Conservation (phyloP, 345 rosid genomes). For the Corchorus olitorius region DNA sequence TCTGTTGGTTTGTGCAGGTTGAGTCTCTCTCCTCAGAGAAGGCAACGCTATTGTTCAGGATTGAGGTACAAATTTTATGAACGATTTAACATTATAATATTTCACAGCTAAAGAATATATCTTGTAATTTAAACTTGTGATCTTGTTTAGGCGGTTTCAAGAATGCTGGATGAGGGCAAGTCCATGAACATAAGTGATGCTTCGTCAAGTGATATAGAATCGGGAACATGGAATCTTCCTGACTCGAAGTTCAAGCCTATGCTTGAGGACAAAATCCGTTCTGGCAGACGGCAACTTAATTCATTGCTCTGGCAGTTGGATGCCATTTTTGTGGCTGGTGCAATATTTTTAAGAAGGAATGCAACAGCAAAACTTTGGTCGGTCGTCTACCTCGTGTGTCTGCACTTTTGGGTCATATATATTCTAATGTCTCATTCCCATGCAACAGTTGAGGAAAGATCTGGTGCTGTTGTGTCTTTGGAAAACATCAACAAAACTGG, state of each 20-base stretch:
- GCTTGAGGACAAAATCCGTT: slow-evolving; percentile 60
- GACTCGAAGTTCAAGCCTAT: slow-evolving; percentile 54
- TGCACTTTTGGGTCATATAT: slow-evolving; percentile 92
- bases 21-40: slow-evolving; percentile 94
- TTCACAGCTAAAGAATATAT: not conserved
- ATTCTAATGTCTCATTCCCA: slow-evolving; percentile 57
- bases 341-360: slow-evolving; percentile 72
- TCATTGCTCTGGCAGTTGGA: slow-evolving; percentile 73
- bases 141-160: slow-evolving; percentile 65
- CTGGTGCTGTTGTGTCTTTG: slow-evolving; percentile 77
- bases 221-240: slow-evolving; percentile 59
- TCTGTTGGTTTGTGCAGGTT: slow-evolving; percentile 48
- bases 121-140: slow-evolving; percentile 9
- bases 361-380: slow-evolving; percentile 78
- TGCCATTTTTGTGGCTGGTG: slow-evolving; percentile 70
- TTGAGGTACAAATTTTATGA: slow-evolving; percentile 56
- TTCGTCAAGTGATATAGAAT: slow-evolving; percentile 61
- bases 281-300: slow-evolving; percentile 74
- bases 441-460: slow-evolving; percentile 46
- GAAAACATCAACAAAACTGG: slow-evolving; percentile 68
- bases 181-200: slow-evolving; percentile 33
- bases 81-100: not conserved
- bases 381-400: slow-evolving; percentile 63
- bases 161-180: slow-evolving; percentile 70
- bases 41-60: slow-evolving; percentile 78